Evolutionary conservation across 768 basidiomycete species (phyloP).

Genomic region (Clitopilus passeckerianus): DNA sequence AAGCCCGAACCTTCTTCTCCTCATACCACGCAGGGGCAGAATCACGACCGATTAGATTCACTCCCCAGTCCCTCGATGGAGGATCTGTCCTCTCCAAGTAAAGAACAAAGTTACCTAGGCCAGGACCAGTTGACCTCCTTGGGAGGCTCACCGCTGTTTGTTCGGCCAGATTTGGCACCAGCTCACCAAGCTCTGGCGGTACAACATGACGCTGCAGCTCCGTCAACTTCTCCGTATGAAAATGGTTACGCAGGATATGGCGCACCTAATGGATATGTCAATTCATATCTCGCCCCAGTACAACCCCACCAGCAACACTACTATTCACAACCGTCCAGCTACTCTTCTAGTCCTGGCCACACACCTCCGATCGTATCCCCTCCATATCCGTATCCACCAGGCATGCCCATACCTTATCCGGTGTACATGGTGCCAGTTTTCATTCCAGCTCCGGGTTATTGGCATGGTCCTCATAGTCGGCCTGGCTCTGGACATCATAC

Average conservation of each 20-base stretch:
- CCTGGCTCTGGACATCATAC: neutral
- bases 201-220: neutral
- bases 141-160: neutral
- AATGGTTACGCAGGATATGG: neutral
- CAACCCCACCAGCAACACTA: neutral
- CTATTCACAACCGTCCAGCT: neutral
- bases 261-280: neutral
- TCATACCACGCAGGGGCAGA: neutral
- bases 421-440: neutral
- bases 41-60: neutral
- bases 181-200: neutral
- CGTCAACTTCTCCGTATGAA: neutral
- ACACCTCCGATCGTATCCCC: neutral
- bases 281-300: neutral
- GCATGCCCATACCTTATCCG: neutral
- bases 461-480: neutral
- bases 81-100: too few relatives aligned
- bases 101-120: too few relatives aligned
- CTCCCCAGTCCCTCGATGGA: too few relatives aligned
- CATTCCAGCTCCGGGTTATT: neutral
- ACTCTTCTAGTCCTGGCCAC: neutral
- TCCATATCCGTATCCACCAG: neutral
- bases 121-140: neutral
- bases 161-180: neutral
- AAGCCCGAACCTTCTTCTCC: neutral